A percentile compares a stretch with the other conserved stretches of the same genome.
These are phyloP conservation scores for Hypoxylon sp. DNA, from an alignment of 2,329 filamentous ascomycete species.

Conservation along the genomic window DNA sequence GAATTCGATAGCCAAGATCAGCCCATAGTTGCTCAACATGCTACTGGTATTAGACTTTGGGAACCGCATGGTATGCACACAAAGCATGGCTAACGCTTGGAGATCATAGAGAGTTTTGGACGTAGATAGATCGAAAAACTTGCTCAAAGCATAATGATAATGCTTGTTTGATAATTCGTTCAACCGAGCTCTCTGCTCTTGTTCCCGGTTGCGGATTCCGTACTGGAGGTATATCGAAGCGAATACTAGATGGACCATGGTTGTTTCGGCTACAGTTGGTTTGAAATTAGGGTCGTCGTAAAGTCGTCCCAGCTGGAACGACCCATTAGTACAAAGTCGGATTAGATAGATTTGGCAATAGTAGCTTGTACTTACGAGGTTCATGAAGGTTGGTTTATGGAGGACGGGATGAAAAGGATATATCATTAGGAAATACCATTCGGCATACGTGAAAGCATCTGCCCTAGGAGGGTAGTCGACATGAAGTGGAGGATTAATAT, in stretches of 20 bases:
- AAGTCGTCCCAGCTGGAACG: slow-evolving; percentile 68
- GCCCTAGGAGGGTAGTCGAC: slow-evolving; percentile 73
- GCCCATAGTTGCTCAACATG: slow-evolving; percentile 73
- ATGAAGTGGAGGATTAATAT: slow-evolving; percentile 68
- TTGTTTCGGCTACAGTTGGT: slow-evolving; percentile 73
- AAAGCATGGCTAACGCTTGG: slow-evolving; percentile 80
- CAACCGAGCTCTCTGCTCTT: slow-evolving; percentile 66
- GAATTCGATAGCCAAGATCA: slow-evolving; percentile 79
- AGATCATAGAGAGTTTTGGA: slow-evolving; percentile 75
- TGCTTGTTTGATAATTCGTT: slow-evolving; percentile 79
- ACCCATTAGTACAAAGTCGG: slow-evolving; percentile 36
- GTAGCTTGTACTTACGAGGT: slow-evolving; percentile 65
- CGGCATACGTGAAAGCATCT: slow-evolving; percentile 76
- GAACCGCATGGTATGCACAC: slow-evolving; percentile 79
- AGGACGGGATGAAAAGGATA: slow-evolving; percentile 80
- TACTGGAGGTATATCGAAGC: slow-evolving; percentile 83
- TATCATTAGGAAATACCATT: slow-evolving; percentile 81
- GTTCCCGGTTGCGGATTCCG: slow-evolving; percentile 75
- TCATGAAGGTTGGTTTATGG: slow-evolving; percentile 81
- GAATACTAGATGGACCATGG: slow-evolving; percentile 83
- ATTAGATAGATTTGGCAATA: background rate
- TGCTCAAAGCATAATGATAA: slow-evolving; percentile 80
- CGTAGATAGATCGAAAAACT: slow-evolving; percentile 73
- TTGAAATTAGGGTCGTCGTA: slow-evolving; percentile 77
- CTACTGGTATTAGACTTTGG: slow-evolving; percentile 83